Evolutionary conservation across 345 rosid genomes (phyloP).

Genomic region (Syzygium aromaticum): DNA sequence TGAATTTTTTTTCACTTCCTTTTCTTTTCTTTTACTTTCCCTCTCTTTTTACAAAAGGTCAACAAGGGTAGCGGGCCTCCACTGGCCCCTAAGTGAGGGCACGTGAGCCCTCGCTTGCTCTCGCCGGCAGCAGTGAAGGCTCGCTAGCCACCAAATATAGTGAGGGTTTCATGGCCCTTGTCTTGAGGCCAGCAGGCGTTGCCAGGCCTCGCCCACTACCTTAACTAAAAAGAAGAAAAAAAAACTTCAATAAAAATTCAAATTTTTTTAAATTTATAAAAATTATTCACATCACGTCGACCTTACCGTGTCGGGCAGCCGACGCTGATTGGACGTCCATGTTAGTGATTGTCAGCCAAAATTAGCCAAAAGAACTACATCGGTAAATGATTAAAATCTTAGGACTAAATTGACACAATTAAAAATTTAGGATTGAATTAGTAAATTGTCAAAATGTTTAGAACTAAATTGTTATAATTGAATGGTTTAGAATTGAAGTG

Average conservation of each 20-base stretch:
- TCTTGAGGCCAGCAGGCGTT: background rate
- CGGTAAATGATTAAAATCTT: background rate
- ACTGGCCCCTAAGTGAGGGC: background rate
- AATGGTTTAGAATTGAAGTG: background rate
- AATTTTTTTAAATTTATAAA: background rate
- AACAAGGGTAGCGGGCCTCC: background rate
- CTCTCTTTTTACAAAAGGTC: background rate
- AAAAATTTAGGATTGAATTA: background rate
- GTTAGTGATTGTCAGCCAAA: background rate
- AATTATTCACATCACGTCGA: fast-evolving
- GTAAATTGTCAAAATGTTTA: background rate
- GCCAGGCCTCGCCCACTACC: fast-evolving
- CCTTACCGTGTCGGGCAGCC: fast-evolving
- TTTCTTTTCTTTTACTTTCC: background rate
- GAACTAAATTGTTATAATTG: background rate
- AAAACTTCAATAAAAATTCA: background rate
- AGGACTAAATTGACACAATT: background rate
- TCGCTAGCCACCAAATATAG: background rate
- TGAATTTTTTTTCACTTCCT: background rate
- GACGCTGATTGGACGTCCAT: fast-evolving
- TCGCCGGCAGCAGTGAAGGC: background rate
- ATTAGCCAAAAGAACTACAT: background rate
- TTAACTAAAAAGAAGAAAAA: background rate
- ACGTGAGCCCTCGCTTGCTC: background rate
- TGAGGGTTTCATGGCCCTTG: background rate